Evolutionary conservation across 2,329 filamentous ascomycete species (phyloP), one percentile per base, ranked within the genome.

Genomic region (Hypoxylon sp.): DNA sequence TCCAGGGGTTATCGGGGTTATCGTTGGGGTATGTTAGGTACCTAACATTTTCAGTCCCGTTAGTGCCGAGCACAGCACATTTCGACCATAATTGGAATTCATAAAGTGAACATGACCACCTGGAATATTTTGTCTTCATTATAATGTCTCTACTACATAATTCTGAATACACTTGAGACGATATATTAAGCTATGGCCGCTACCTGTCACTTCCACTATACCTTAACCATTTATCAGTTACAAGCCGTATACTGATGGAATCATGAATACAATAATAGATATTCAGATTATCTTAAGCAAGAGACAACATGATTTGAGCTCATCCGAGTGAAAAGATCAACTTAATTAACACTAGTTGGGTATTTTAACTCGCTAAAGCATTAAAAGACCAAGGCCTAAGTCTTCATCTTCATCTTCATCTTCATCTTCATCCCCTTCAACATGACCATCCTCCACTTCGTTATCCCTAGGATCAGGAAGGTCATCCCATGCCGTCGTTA

Each of bases 361-460:
- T 50, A 49, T 61, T 17, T 13, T 44, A 22, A 51, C 53, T 53
- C 37, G 2, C n/a, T 60, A 59, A 25, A 55, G 6, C 64, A 62
- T 61, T 44, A 69, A 22, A 25, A 57, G 57, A 37, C 33, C 58
- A 13, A 72, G 46, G 2, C 68, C 68, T 22, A 71, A 69, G 40
- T 59, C 62, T 7, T 42, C 63, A 57, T 61, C 65, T 2, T 68
- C 66, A n/a, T 64, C 67, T n/a, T n/a, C n/a, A 46, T 59, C 62
- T 7, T 42, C 63, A 57, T 61, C 65, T 2, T 68, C 66, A n/a
- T 64, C 67, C 17, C 40, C 3, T 58, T 54, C 35, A 13, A 11
- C 44, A 44, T 13, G 30, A 37, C 22, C 46, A 42, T 50, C 42
- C n/a, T 60, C 40, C 2, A 53, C 49, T 25, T 65, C 53, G 10